phyloP scores from a whole-genome alignment of 768 basidiomycete genomes.

The Termitomyces sp. region DNA sequence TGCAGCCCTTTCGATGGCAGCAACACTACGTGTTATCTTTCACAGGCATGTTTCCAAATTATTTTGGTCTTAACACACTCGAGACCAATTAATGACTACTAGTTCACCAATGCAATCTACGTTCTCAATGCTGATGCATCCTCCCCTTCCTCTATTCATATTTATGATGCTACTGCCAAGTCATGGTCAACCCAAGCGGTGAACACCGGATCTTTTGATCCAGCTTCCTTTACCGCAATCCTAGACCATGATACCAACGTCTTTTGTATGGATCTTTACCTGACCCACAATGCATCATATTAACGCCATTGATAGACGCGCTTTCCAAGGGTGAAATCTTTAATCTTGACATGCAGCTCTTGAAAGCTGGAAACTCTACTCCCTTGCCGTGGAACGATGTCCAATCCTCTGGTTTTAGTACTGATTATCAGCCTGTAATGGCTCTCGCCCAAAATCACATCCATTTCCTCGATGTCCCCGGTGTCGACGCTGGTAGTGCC shows the following conservation, averaged over 20 bases:
- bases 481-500: slow-evolving; percentile 59
- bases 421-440: slow-evolving; percentile 65
- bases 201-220: slow-evolving; percentile 49
- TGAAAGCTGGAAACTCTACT: slow-evolving; percentile 55
- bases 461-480: slow-evolving; percentile 74
- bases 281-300: not conserved
- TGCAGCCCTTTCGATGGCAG: slow-evolving; percentile 59
- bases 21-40: slow-evolving; percentile 68
- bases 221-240: slow-evolving; percentile 60
- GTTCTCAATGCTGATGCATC: slow-evolving; percentile 72
- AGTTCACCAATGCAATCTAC: slow-evolving; percentile 87
- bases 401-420: slow-evolving; percentile 49
- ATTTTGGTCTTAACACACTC: not conserved
- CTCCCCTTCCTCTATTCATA: slow-evolving; percentile 67
- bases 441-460: slow-evolving; percentile 85
- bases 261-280: slow-evolving; percentile 51
- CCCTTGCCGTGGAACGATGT: slow-evolving; percentile 63
- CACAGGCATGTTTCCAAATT: slow-evolving; percentile 39
- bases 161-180: slow-evolving; percentile 69
- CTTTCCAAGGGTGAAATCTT: slow-evolving; percentile 62
- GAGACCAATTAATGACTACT: slow-evolving; percentile 22
- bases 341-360: slow-evolving; percentile 62
- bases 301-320: slow-evolving; percentile 43
- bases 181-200: slow-evolving; percentile 77
- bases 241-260: slow-evolving; percentile 95